Evolutionary conservation across 192 early-diverging fungal genomes (phyloP), one percentile per base, ranked within the genome.

Genomic region (Coemansia sp.): DNA sequence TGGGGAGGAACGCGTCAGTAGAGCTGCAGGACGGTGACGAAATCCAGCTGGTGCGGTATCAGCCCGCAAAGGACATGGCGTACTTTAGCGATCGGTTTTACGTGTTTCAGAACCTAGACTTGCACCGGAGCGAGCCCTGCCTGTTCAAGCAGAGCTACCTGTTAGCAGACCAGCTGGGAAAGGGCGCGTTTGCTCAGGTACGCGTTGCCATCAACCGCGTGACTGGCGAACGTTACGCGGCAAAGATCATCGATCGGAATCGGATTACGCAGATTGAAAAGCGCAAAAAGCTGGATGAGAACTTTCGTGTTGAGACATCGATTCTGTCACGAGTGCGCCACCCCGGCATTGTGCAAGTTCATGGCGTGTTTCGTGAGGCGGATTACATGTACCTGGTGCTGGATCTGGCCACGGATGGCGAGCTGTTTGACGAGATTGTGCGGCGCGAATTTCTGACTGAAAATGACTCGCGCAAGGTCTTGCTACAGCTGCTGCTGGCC

Each of bases 401-500:
- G 20, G 82, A 83, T 17, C 86, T 84, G 57, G 90, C 91, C 4
- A 82, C 84, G 10, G 93, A 91, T 59, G 94, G 94, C 51, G 96
- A 98, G 71, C 77, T 98, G 14, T 98, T 98, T 77, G 94, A 96
- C 60, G 87, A 89, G 34, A 94, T 98, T 56, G 87, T 91, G 21
- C 86, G 85, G 26, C 86, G 87, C 24, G 86, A 88, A 52, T 84
- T 79, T 38, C 86, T 92, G 56, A 76, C 83, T 26, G 96, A 98
- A 76, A 58, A 71, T 26, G 91, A 97, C 38, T 83, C 91, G 12
- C 84, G 92, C 0, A 84, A 82, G 18, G 86, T 97, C 23, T 83
- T 97, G 58, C 82, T 85, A 31, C 90, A 93, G 73, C 78, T 97
- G 5, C 76, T 95, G 28, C 61, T 84, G 40, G 92, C 93, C 1